A percentile compares a stretch with the other conserved stretches of the same genome.
These are phyloP conservation scores for Dactylella cylindrospora DNA, from an alignment of 2,329 filamentous ascomycete species.

Conservation along the genomic window DNA sequence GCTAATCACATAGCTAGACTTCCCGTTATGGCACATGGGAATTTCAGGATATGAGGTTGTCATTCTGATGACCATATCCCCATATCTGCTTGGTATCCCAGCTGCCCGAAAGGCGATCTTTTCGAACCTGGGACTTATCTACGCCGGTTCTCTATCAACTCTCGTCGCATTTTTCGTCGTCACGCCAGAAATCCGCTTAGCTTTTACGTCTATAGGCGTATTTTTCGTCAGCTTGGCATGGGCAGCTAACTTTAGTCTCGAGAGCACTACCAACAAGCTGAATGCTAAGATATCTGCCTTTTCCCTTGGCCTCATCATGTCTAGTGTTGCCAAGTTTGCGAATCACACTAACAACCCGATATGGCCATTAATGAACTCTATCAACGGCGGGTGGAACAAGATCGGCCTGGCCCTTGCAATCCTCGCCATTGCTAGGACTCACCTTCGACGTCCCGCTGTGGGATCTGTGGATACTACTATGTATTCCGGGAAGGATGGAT, in stretches of 20 bases:
- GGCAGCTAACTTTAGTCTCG: slow-evolving; percentile 77
- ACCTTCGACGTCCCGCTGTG: slow-evolving; percentile 63
- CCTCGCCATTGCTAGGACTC: slow-evolving; percentile 73
- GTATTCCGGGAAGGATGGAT: slow-evolving; percentile 64
- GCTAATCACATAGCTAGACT: slow-evolving; percentile 60
- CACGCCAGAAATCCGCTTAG: slow-evolving; percentile 73
- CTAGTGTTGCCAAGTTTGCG: slow-evolving; percentile 86
- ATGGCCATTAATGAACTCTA: slow-evolving; percentile 89
- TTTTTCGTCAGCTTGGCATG: slow-evolving; percentile 79
- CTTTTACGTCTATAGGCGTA: slow-evolving; percentile 77
- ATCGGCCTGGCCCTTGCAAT: slow-evolving; percentile 74
- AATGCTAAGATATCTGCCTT: slow-evolving; percentile 81
- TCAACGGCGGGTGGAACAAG: slow-evolving; percentile 91
- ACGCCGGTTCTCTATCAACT: slow-evolving; percentile 75
- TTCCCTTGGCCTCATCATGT: slow-evolving; percentile 77
- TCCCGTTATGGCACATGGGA: slow-evolving; percentile 98
- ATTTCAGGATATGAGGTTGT: slow-evolving; percentile 93
- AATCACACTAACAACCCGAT: slow-evolving; percentile 94
- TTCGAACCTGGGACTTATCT: slow-evolving; percentile 68
- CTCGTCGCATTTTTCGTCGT: slow-evolving; percentile 76
- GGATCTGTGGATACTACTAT: slow-evolving; percentile 57
- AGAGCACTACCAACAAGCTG: slow-evolving; percentile 71
- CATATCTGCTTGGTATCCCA: slow-evolving; percentile 72
- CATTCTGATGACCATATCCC: slow-evolving; percentile 80
- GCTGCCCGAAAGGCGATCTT: slow-evolving; percentile 68